Conservation (phyloP, 495 filamentous ascomycete species). For the Articulospora tetracladia region DNA sequence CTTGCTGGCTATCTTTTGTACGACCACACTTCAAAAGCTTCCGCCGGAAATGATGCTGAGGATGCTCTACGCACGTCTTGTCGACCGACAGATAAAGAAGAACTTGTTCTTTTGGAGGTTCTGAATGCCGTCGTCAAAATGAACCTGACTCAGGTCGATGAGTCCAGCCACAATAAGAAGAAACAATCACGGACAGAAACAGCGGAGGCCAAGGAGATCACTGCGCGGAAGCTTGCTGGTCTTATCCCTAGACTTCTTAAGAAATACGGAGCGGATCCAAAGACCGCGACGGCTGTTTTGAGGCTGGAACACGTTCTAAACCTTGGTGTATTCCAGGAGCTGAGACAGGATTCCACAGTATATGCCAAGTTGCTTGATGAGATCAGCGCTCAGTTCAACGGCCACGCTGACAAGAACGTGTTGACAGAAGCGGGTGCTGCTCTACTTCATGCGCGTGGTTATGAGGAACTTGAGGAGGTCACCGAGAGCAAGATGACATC, state of each 20-base stretch:
- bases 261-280: constrained; percentile 86
- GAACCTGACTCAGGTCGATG: constrained; percentile 53
- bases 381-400: constrained; percentile 88
- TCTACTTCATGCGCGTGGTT: constrained; percentile 78
- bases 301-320: constrained; percentile 85
- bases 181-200: constrained; percentile 61
- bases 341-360: constrained; percentile 78
- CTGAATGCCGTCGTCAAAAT: constrained; percentile 74
- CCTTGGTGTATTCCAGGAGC: constrained; percentile 81
- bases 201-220: constrained; percentile 64
- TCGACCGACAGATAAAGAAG: constrained; percentile 58
- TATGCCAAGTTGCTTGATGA: constrained; percentile 85
- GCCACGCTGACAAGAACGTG: constrained; percentile 81
- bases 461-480: constrained; percentile 81
- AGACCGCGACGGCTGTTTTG: constrained; percentile 78
- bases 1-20: constrained; percentile 87
- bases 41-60: constrained; percentile 8
- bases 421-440: constrained; percentile 80
- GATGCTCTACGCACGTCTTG: constrained; percentile 15
- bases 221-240: constrained; percentile 67
- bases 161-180: constrained; percentile 58
- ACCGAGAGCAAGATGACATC: constrained; percentile 73
- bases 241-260: constrained; percentile 82
- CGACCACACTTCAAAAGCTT: constrained; percentile 62
- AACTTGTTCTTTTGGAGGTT: constrained; percentile 80